Base-by-base conservation (phyloP, 192 early-diverging fungal genomes). In the Allomyces arbusculus region DNA sequence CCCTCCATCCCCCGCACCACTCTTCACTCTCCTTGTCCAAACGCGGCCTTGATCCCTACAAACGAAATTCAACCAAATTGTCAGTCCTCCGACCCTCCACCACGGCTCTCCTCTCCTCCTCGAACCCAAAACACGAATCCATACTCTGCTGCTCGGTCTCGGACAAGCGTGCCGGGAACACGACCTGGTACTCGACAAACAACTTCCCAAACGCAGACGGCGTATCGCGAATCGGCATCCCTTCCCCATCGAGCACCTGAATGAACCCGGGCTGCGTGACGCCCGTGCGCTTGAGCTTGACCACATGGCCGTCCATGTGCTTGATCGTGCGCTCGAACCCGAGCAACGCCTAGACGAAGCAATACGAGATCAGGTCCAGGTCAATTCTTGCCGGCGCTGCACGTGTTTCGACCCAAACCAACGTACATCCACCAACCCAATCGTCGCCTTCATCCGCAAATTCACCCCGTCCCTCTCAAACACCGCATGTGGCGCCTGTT, bases 141-240 rank as follows among this genome's bases (percentile, higher is more conserved):
- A 16, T 58, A 58, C 50, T n/a, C 20, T 58, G 16, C 20, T n/a
- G 50, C 50, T 58, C 16, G 16, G 50, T 6, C 16, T 58, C 50
- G 20, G 50, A 14, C 12, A 58, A 58, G 40, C 72, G 69, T 0
- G 73, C 74, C 40, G 96, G 94, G 67, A 96, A 87, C 11, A 81
- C 76, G 22, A 97, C 86, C 58, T 77, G 80, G 76, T 95, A 99
- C 63, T 95, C 86, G 28, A 97, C 84, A 75, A 80, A 95, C 58
- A 99, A 69, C 66, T 91, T 81, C 23, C 91, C 90, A 24, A 79
- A 71, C 62, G 89, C 79, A 16, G 75, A 72, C 9, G 78, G 69
- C 25, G 74, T 75, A 44, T 81, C 74, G 63, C 81, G 73, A 26
- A 75, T 69, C 10, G 96, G 94, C 92, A 99, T 96, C n/a, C 91